These are phyloP conservation scores for Yamadazyma friedrichii DNA, from an alignment of 1,139 yeast species.

Conservation along the genomic window DNA sequence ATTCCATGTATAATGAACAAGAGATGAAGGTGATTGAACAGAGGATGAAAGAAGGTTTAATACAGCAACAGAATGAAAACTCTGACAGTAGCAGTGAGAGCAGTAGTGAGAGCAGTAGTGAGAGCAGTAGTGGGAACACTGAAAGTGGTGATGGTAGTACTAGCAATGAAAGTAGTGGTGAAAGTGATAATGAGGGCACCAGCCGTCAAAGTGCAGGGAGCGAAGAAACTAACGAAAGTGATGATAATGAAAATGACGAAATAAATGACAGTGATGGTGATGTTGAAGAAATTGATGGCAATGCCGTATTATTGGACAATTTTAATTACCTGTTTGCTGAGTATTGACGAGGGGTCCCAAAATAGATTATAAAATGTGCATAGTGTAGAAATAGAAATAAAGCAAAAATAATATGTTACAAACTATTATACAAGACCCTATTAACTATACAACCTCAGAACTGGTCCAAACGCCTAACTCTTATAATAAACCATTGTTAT, in stretches of 20 bases:
- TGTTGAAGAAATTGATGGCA: neutral
- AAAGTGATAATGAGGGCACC: too few relatives aligned
- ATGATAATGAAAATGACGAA: constrained; percentile 1
- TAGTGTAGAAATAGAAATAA: too few relatives aligned
- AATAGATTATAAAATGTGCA: too few relatives aligned
- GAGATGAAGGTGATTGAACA: constrained; percentile 6
- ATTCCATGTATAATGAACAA: constrained; percentile 12
- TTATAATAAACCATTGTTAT: neutral
- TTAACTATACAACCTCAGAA: too few relatives aligned
- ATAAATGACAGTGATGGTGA: neutral
- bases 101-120: neutral
- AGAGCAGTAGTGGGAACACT: neutral
- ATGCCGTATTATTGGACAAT: constrained; percentile 1
- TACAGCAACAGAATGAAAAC: too few relatives aligned
- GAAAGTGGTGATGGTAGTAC: too few relatives aligned
- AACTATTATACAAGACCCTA: too few relatives aligned
- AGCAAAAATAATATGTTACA: too few relatives aligned
- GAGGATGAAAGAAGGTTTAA: neutral
- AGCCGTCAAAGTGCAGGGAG: too few relatives aligned
- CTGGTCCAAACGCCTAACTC: neutral
- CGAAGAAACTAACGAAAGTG: neutral
- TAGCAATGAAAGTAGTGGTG: too few relatives aligned
- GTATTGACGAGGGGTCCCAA: neutral
- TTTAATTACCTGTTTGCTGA: constrained; percentile 6
- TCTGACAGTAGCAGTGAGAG: neutral